Conservation (phyloP, 1,284 basidiomycete genomes). For the Ganoderma boninense region DNA sequence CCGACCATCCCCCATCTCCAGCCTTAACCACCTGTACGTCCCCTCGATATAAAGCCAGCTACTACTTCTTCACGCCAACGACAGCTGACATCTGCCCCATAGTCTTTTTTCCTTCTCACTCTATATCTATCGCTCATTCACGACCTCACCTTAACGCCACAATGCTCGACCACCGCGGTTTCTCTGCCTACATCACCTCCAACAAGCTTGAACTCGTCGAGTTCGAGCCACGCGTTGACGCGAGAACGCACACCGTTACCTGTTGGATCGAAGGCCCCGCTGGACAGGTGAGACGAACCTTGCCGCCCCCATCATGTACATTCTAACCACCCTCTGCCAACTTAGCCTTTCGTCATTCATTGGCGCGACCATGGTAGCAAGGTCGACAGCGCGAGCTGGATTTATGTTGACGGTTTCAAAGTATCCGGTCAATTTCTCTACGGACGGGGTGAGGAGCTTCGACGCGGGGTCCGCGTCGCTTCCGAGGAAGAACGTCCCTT, state of each 20-base stretch:
- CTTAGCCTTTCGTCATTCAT: conserved; percentile 61
- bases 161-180: conserved; percentile 66
- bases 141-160: conserved; percentile 12
- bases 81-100: not conserved
- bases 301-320: not conserved
- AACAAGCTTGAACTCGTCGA: conserved; percentile 57
- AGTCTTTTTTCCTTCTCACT: not conserved
- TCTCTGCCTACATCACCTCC: conserved; percentile 71
- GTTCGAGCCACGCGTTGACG: conserved; percentile 58
- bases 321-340: not conserved
- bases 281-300: conserved; percentile 53
- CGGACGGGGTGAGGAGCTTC: conserved; percentile 56
- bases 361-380: conserved; percentile 67
- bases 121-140: conserved; percentile 7
- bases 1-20: not conserved
- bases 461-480: conserved; percentile 43
- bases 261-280: conserved; percentile 71
- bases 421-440: conserved; percentile 67
- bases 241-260: conserved; percentile 51
- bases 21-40: conserved; percentile 12
- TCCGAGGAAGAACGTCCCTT: conserved; percentile 58
- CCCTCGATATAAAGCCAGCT: not conserved
- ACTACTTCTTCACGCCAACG: no score
- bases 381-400: conserved; percentile 61
- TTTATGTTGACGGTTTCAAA: conserved; percentile 63